Evolutionary conservation across 2,329 filamentous ascomycete species (phyloP).

Genomic region (Raffaelea deltoideospora): DNA sequence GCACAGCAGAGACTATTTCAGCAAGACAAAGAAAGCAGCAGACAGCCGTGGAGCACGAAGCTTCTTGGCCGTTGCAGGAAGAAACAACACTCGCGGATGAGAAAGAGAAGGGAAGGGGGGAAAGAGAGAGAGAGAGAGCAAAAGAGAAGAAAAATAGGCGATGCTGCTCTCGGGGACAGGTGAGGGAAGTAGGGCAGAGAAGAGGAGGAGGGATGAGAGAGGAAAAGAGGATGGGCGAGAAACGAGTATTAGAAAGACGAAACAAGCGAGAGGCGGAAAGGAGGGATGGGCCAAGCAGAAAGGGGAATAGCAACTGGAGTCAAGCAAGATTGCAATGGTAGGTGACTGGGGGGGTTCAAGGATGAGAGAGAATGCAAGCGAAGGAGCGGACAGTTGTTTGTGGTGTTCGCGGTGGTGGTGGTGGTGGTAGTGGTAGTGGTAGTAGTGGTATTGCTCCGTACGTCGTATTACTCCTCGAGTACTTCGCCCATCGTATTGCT

Average conservation of each 20-base stretch:
- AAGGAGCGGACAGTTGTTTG: neutral
- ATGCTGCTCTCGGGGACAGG: too few relatives aligned
- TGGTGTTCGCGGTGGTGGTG: too few relatives aligned
- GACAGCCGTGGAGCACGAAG: constrained; percentile 2
- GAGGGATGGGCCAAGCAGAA: constrained; percentile 5
- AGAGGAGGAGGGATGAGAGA: neutral
- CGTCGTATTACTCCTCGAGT: too few relatives aligned
- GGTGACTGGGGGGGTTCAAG: constrained; percentile 5
- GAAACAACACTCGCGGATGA: constrained; percentile 1
- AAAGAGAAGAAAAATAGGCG: neutral
- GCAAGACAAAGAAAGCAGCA: neutral
- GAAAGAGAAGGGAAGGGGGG: neutral
- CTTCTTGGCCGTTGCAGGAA: constrained; percentile 3
- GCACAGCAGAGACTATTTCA: neutral
- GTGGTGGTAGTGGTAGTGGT: too few relatives aligned
- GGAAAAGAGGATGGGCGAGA: neutral
- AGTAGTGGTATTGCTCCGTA: too few relatives aligned
- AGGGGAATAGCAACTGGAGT: constrained; percentile 4
- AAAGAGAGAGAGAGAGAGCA: neutral
- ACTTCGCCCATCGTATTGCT: too few relatives aligned
- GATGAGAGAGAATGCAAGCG: neutral
- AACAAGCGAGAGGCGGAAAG: too few relatives aligned
- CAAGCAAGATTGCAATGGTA: constrained; percentile 6
- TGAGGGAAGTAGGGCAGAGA: neutral
- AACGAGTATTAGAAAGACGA: too few relatives aligned